These are phyloP conservation scores for Candida sanyiensis DNA, from an alignment of 805 yeast genomes.

Conservation along the genomic window DNA sequence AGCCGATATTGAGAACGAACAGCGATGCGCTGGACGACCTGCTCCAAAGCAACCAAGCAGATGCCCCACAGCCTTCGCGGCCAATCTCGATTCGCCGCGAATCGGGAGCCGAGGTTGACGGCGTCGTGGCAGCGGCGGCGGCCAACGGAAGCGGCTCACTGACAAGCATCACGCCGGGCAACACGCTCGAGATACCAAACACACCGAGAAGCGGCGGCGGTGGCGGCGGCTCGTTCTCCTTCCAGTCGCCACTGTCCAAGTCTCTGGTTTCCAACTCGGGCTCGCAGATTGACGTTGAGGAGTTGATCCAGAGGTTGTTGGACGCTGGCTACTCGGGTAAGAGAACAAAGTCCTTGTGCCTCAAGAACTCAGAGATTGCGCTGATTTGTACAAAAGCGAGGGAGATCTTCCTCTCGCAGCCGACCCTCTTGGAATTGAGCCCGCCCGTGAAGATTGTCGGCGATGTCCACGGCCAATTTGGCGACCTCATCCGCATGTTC, in stretches of 20 bases:
- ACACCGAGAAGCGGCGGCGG: slow-evolving; percentile 23
- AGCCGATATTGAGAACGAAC: slow-evolving; percentile 59
- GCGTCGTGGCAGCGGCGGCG: slow-evolving; percentile 1
- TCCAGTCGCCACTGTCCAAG: slow-evolving; percentile 24
- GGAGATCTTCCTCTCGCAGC: slow-evolving; percentile 86
- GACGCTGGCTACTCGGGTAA: slow-evolving; percentile 97
- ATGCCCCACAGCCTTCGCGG: background rate
- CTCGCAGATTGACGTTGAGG: slow-evolving; percentile 58
- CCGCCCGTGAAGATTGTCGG: slow-evolving; percentile 94
- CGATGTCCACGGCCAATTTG: slow-evolving; percentile 97
- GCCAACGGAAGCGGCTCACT: background rate
- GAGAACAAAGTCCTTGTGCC: slow-evolving; percentile 81
- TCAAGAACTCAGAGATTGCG: slow-evolving; percentile 86
- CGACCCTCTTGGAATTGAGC: slow-evolving; percentile 75
- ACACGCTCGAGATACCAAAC: slow-evolving; percentile 23
- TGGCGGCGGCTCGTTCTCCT: slow-evolving; percentile 22
- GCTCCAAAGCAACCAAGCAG: slow-evolving; percentile 5
- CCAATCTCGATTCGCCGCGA: slow-evolving; percentile 5
- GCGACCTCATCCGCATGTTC: slow-evolving; percentile 88
- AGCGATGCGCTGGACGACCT: slow-evolving; percentile 25
- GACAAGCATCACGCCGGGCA: background rate
- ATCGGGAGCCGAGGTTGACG: slow-evolving; percentile 1
- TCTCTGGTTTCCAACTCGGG: slow-evolving; percentile 17
- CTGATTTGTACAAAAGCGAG: slow-evolving; percentile 81
- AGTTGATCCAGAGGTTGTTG: slow-evolving; percentile 79